Evolutionary conservation across 306 rosid genomes (phyloP).

Genomic region (Vigna unguiculata): DNA sequence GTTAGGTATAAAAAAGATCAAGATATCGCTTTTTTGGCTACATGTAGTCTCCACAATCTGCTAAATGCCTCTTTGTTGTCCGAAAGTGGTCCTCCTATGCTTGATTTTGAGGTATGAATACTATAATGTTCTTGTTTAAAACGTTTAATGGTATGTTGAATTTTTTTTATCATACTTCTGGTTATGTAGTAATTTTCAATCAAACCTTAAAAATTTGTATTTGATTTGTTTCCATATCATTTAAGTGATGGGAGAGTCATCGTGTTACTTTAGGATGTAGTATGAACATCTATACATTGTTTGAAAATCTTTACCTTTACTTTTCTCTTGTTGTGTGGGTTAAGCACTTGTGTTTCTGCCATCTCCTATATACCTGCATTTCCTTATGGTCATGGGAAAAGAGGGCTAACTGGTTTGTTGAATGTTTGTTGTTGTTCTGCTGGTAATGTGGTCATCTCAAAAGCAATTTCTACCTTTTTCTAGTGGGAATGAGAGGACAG

Average conservation of each 20-base stretch:
- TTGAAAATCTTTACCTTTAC: neutral
- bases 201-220: neutral
- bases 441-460: neutral
- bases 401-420: neutral
- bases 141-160: neutral
- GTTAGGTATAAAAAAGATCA: constrained; percentile 88
- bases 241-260: constrained; percentile 20
- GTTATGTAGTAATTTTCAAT: constrained; percentile 27
- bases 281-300: constrained; percentile 20
- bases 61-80: constrained; percentile 83
- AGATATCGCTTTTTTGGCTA: constrained; percentile 77
- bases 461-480: neutral
- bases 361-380: constrained; percentile 12
- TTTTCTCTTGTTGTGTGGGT: neutral
- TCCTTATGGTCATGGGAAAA: constrained; percentile 25
- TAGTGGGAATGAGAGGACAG: neutral
- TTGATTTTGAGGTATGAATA: constrained; percentile 90
- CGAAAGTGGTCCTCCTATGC: constrained; percentile 95
- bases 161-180: constrained; percentile 24
- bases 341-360: neutral
- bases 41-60: constrained; percentile 86
- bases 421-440: constrained; percentile 9
- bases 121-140: constrained; percentile 33
- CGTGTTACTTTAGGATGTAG: constrained; percentile 15
- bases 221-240: neutral